Base-by-base conservation (phyloP, 2,329 filamentous ascomycete genomes). In the Didymella exigua region DNA sequence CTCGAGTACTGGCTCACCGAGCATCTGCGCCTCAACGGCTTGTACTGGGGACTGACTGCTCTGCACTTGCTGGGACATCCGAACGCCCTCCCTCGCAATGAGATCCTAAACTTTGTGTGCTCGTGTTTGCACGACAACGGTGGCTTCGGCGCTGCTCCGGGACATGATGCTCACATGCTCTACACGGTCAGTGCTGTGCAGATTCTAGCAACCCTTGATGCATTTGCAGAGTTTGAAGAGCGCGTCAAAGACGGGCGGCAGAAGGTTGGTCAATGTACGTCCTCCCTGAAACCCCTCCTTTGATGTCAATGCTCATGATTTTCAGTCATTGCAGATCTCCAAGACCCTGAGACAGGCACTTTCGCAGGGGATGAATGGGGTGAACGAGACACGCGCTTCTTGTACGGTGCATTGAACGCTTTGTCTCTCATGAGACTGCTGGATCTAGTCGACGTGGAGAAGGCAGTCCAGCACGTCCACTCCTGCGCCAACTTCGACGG, bases 1-100 rank as follows among this genome's bases (percentile, higher is more conserved):
- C 87, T 96, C 67, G 92, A 97, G 76, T 99, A 98, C 80, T 97
- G 93, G 89, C 82, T 98, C 72, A 99, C 95, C 13, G 93, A 99
- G 77, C 95, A 99, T 75, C 83, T 99, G 63, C 91, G 95, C 58
- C 84, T 99, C 54, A 97, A 95, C 74, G 95, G 95, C 38, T 85
- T 99, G 42, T 99, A 99, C 77, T 99, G 95, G 95, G 95, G 95
- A 13, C 78, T 99, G 53, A 95, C 88, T 6, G 89, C 93, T 6
- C 84, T 98, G 34, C 89, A 96, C 79, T 83, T 98, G 24, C 86
- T 99, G 55, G 85, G 87, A 43, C 88, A 84, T 51, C 91, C 93
- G 1, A 86, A 96, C 59, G 91, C 89, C 3, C 84, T 99, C 9
- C 89, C 93, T 10, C 86, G 90, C 49, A 82, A 87, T 48, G 86